These are phyloP conservation scores for Penicillium sp. DNA, from an alignment of 2,329 filamentous ascomycete species.

Conservation along the genomic window DNA sequence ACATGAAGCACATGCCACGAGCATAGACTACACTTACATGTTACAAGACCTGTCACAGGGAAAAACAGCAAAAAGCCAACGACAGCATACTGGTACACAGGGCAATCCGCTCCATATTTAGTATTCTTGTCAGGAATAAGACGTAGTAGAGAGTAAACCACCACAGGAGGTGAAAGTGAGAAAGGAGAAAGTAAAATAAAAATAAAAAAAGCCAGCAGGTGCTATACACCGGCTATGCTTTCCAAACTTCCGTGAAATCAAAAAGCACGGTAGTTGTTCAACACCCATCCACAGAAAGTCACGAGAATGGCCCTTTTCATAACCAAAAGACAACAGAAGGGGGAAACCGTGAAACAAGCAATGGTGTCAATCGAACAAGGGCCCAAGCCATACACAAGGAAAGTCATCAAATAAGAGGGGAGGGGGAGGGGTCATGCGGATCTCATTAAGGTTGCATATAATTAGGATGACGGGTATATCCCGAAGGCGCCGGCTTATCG, in stretches of 20 bases:
- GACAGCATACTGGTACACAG: conserved; percentile 1
- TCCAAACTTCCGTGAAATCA: not conserved
- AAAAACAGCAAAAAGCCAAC: not conserved
- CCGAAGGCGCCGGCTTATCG: conserved; percentile 27
- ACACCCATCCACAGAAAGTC: not conserved
- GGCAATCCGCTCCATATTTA: not conserved
- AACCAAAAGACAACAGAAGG: not conserved
- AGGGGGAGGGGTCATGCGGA: conserved; percentile 16
- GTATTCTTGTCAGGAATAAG: not conserved
- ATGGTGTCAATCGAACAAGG: conserved; percentile 1
- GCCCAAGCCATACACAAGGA: conserved; percentile 9
- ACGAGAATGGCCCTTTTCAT: not conserved
- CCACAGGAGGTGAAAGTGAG: not conserved
- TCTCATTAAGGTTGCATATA: conserved; percentile 21
- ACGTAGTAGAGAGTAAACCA: not conserved
- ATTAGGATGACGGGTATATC: conserved; percentile 11
- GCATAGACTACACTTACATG: too few species aligned
- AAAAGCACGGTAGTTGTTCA: not conserved
- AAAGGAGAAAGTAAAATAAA: conserved; percentile 3
- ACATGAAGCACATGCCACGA: too few species aligned
- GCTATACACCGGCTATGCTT: too few species aligned
- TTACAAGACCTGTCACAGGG: too few species aligned
- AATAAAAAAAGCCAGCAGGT: conserved; percentile 9
- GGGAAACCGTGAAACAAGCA: not conserved
- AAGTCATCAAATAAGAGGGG: conserved; percentile 15